Evolutionary conservation across 805 yeast species (phyloP).

Genomic region (Vanderwaltozyma verrucispora): DNA sequence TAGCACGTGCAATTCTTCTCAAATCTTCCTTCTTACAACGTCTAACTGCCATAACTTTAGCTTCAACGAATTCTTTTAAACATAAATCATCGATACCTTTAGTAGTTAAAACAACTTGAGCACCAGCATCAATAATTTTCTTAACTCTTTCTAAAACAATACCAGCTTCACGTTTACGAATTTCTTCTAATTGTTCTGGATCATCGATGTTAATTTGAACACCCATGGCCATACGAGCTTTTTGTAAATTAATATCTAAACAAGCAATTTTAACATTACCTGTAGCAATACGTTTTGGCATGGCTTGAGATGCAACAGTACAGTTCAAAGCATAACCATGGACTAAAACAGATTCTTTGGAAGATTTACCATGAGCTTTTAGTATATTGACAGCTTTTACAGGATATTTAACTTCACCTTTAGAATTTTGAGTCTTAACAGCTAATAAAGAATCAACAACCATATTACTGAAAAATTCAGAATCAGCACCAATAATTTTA

Average conservation of each 20-base stretch:
- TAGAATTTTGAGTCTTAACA: constrained; percentile 78
- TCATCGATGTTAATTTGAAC: constrained; percentile 94
- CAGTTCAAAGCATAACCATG: constrained; percentile 95
- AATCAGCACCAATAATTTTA: constrained; percentile 89
- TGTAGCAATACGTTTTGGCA: constrained; percentile 49
- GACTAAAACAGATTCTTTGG: constrained; percentile 75
- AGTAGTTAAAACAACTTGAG: constrained; percentile 85
- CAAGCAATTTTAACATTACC: constrained; percentile 72
- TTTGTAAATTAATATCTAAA: constrained; percentile 86
- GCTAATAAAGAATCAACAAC: constrained; percentile 95
- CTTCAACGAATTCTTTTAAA: constrained; percentile 82
- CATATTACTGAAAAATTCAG: constrained; percentile 79
- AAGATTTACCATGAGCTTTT: constrained; percentile 94
- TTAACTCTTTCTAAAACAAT: constrained; percentile 73
- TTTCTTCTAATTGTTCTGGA: constrained; percentile 93
- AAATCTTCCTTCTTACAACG: constrained; percentile 95
- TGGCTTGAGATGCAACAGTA: constrained; percentile 95
- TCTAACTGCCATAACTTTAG: constrained; percentile 90
- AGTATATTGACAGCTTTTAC: constrained; percentile 93
- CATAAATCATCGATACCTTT: constrained; percentile 93
- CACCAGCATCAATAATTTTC: constrained; percentile 78
- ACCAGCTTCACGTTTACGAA: constrained; percentile 80
- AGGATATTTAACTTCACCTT: constrained; percentile 88
- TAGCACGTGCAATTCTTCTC: constrained; percentile 93
- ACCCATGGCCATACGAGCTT: constrained; percentile 96